Conservation (phyloP, 768 basidiomycete genomes). For the Trametopsis cervina region DNA sequence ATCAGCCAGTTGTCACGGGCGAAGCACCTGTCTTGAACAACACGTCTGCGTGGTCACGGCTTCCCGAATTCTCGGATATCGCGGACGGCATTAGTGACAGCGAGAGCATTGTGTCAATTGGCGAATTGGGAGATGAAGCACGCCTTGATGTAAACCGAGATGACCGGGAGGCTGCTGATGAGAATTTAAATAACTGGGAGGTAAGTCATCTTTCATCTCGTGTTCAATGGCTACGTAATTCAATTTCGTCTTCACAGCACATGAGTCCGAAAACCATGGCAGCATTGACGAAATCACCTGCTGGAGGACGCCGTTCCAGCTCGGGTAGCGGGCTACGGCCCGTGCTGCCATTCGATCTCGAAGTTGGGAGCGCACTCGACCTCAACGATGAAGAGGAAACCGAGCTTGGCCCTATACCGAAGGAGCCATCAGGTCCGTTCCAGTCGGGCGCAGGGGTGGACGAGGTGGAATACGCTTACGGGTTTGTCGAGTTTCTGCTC, state of each 20-base stretch:
- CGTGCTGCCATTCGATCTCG: slow-evolving; percentile 68
- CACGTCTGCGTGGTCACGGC: slow-evolving; percentile 71
- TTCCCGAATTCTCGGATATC: slow-evolving; percentile 75
- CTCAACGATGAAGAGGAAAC: slow-evolving; percentile 62
- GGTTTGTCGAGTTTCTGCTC: slow-evolving; percentile 38
- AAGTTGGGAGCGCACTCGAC: slow-evolving; percentile 60
- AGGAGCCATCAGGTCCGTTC: slow-evolving; percentile 67
- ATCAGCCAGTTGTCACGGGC: slow-evolving; percentile 27
- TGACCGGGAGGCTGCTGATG: slow-evolving; percentile 58
- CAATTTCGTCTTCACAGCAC: slow-evolving; percentile 46
- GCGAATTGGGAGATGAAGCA: slow-evolving; percentile 78
- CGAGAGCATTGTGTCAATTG: slow-evolving; percentile 88
- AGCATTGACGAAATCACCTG: slow-evolving; percentile 86
- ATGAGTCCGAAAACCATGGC: slow-evolving; percentile 97
- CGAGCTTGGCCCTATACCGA: slow-evolving; percentile 70
- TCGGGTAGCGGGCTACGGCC: slow-evolving; percentile 80
- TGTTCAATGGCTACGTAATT: not conserved
- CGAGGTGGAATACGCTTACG: slow-evolving; percentile 86
- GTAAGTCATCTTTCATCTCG: slow-evolving; percentile 35
- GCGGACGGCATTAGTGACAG: slow-evolving; percentile 89
- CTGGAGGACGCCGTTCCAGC: slow-evolving; percentile 62
- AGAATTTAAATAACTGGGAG: slow-evolving; percentile 96
- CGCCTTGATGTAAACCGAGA: slow-evolving; percentile 57
- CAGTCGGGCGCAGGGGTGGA: slow-evolving; percentile 78
- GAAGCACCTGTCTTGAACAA: slow-evolving; percentile 10